phyloP scores from a whole-genome alignment of 73 alveolate genomes.

The Tetrahymena elliotti region DNA sequence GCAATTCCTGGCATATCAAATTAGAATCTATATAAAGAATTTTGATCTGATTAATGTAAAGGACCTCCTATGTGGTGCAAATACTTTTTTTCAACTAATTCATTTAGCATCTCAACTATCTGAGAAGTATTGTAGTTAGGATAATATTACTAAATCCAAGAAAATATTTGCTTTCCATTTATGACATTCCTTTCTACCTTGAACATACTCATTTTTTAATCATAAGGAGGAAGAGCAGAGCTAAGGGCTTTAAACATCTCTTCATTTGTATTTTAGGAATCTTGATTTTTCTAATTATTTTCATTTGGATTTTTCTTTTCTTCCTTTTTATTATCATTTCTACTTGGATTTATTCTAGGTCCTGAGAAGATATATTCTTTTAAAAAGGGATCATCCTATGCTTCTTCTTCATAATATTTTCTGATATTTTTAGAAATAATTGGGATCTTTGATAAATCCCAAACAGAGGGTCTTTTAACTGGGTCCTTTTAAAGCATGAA shows the following conservation, averaged over 20 bases:
- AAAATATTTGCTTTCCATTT: not conserved
- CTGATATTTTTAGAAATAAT: conserved; percentile 45
- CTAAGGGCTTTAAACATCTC: conserved; percentile 5
- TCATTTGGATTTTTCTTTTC: not conserved
- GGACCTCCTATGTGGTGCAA: not conserved
- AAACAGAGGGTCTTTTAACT: conserved; percentile 68
- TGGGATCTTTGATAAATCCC: conserved; percentile 62
- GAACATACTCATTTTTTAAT: not conserved
- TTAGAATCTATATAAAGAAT: not conserved
- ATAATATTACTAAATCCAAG: not conserved
- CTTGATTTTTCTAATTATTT: not conserved
- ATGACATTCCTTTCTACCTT: not conserved
- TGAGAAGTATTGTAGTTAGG: not conserved
- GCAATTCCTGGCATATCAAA: not conserved
- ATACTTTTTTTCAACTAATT: not conserved
- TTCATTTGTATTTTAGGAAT: not conserved
- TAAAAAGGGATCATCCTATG: conserved; percentile 37
- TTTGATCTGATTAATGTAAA: not conserved
- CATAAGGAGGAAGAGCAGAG: not conserved
- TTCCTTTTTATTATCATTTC: not conserved
- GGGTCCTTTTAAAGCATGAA: conserved; percentile 70
- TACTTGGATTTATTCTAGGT: conserved; percentile 19
- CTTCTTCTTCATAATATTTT: conserved; percentile 40
- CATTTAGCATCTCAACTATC: not conserved
- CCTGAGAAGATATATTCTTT: not conserved